phyloP scores from a whole-genome alignment of 2,329 filamentous ascomycete genomes.

The Lasiodiplodia citricola region DNA sequence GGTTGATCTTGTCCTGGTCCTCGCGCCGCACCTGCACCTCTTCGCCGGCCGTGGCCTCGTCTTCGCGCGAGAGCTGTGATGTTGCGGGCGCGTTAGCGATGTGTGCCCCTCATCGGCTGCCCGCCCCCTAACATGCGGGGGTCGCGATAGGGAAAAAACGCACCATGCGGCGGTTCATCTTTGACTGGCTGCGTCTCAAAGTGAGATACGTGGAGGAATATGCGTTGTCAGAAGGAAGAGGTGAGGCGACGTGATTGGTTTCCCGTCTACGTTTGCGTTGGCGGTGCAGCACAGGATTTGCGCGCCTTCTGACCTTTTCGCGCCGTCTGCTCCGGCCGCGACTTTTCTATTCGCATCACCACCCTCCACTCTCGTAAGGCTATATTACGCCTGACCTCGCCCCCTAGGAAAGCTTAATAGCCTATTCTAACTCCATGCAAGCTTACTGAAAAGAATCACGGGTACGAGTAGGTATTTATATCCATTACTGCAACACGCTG shows the following conservation, averaged over 20 bases:
- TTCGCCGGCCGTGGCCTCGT: slow-evolving; percentile 77
- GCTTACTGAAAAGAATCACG: not conserved
- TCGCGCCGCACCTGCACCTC: slow-evolving; percentile 94
- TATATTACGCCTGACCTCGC: not conserved
- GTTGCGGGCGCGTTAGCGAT: slow-evolving; percentile 25
- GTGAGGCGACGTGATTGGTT: slow-evolving; percentile 1
- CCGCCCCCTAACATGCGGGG: slow-evolving; percentile 1
- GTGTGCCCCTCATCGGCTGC: not conserved
- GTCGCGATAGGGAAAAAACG: not conserved
- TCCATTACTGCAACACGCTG: not conserved
- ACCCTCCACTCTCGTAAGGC: not conserved
- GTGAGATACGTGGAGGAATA: not conserved
- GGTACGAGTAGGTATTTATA: not conserved
- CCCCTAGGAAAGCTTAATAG: not conserved
- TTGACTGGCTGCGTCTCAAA: slow-evolving; percentile 4
- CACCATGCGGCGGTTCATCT: slow-evolving; percentile 27
- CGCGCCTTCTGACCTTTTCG: not conserved
- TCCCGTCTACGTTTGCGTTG: not conserved
- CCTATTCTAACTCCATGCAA: not conserved
- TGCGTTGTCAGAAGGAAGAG: slow-evolving; percentile 1
- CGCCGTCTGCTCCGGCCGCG: slow-evolving; percentile 7
- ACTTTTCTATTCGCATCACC: not conserved
- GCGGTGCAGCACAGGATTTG: slow-evolving; percentile 11
- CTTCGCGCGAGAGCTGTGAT: slow-evolving; percentile 84
- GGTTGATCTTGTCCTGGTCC: slow-evolving; percentile 99